Conservation (phyloP, 768 basidiomycete genomes). For the Collybia sp. region DNA sequence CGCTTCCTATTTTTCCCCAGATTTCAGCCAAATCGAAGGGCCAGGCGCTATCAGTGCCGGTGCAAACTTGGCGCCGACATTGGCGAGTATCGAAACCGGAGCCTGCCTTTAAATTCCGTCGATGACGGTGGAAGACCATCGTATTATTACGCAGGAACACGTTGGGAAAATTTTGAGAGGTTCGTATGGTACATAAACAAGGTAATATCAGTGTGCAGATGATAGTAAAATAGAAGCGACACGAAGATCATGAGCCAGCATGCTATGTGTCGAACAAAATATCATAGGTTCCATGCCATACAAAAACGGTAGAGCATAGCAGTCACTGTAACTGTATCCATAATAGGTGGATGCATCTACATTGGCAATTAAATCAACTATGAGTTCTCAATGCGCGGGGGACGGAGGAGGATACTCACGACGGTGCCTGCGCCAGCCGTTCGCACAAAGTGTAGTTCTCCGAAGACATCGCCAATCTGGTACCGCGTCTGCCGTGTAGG, state of each 20-base stretch:
- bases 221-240: too few species aligned
- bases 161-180: too few species aligned
- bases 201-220: too few species aligned
- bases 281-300: slow-evolving; percentile 44
- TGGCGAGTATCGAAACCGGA: too few species aligned
- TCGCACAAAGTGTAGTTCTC: slow-evolving; percentile 81
- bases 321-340: slow-evolving; percentile 84
- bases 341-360: slow-evolving; percentile 84
- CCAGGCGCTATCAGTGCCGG: too few species aligned
- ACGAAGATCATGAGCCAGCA: too few species aligned
- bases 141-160: too few species aligned
- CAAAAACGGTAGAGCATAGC: slow-evolving; percentile 85
- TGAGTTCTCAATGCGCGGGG: slow-evolving; percentile 7
- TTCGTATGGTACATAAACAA: too few species aligned
- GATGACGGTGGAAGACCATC: too few species aligned
- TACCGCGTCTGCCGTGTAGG: slow-evolving; percentile 75
- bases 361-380: slow-evolving; percentile 20
- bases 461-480: slow-evolving; percentile 83
- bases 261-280: slow-evolving; percentile 1
- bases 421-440: slow-evolving; percentile 78
- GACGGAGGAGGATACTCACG: slow-evolving; percentile 38
- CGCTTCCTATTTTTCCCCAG: slow-evolving; percentile 25
- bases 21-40: too few species aligned
- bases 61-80: background rate
- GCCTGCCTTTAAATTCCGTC: too few species aligned